Base-by-base conservation (phyloP, 768 basidiomycete species). In the Leccinum longicurvipes region DNA sequence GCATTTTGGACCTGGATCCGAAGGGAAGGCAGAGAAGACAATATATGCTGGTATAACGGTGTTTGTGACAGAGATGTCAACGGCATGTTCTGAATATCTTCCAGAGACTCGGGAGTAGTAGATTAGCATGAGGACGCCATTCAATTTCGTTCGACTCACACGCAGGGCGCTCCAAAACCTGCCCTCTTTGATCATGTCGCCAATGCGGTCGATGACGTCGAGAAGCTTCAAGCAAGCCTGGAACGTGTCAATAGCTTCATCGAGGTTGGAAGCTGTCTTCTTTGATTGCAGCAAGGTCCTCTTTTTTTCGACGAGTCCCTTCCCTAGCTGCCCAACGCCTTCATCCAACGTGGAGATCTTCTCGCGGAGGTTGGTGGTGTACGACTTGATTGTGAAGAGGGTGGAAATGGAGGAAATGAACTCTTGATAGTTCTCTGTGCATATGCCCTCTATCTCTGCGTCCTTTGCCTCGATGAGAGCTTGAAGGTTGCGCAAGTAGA, bases 331-430 rank as follows among this genome's bases (percentile, higher is more conserved):
- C 8, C 90, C 86, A 49, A 98, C 93, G 61, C 86, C 91, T 25
- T 82, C 77, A 72, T 99, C 96, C 47, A 98, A 77, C 47, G 89
- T 82, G n/a, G 84, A 82, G 59, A 98, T 97, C 66, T 87, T 91
- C 65, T 96, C 87, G 65, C 91, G 87, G 65, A 99, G 85, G 72
- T 88, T 93, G 62, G 89, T 91, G 34, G 97, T 98, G 67, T 97
- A 98, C 19, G 94, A 93, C 71, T 98, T 89, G 69, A 99, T 93
- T 47, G 89, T 88, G 73, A 98, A 89, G 59, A 99, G 79, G 3
- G 94, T 98, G n/a, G 93, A 93, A 15, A 98, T 94, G 19, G 95
- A 97, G 27, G 89, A 87, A 31, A 98, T 94, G 64, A 99, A 99
- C 73, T 98, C 96, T 73, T 95, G 93, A 66, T 98, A 98, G 72